Base-by-base conservation (phyloP, 352 stramenopile genomes). In the Saprolegnia parasitica region DNA sequence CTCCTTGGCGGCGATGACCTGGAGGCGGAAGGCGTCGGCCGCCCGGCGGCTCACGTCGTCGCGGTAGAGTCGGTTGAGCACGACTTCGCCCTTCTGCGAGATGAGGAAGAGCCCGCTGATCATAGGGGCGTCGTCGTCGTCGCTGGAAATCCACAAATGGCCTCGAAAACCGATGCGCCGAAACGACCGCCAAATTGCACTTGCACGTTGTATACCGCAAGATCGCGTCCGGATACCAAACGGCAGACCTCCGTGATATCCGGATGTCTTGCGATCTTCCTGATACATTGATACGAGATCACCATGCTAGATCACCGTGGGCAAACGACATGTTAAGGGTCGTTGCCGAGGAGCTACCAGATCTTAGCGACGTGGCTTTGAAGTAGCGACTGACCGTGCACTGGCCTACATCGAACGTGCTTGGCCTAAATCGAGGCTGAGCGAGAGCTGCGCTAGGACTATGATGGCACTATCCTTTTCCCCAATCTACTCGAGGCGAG, bases 1-100 rank as follows among this genome's bases (percentile, higher is more conserved):
- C 71, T 99, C 95, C 76, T 99, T 99, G 45, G 91, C 93, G 26
- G 94, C 96, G 68, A 99, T 98, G 50, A 98, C 92, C 73, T 97
- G 79, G 65, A 90, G 72, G 23, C 82, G 81, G 74, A 90, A 90
- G 26, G 77, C 80, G 46, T 92, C 81, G 62, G 82, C 84, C 24
- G 81, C 81, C 24, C 84, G 81, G 26, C 84, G 80, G 50, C 84
- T 87, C 70, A 91, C 84, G 24, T 92, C 84, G 64, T 92, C 84
- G 50, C 84, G 82, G 72, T 92, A 92, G 74, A 92, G 89, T 13
- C 84, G 81, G 54, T 92, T 90, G 71, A 92, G 77, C 75, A 90
- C 82, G 42, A 92, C 81, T 49, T 92, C 84, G 60, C 84, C 84
- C 76, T 92, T 92, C 56, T 89, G 84, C 72, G 78, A 88, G 78